Base-by-base conservation (phyloP, 495 filamentous ascomycete genomes). In the Sabuloglossum arenarium region DNA sequence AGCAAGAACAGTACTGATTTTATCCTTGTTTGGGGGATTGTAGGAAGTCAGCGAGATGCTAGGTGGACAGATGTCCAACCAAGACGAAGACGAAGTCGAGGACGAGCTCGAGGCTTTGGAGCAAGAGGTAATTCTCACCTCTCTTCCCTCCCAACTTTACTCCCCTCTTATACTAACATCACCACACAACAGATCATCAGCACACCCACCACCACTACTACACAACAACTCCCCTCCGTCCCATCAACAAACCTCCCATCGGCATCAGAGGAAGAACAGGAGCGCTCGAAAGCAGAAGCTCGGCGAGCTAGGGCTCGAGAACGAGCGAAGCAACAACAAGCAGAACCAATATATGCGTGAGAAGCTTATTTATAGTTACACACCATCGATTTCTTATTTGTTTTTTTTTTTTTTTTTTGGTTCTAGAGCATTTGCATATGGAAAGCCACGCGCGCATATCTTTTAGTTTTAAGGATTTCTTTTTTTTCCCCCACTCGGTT, bases 51-150 rank as follows among this genome's bases (percentile, higher is more conserved):
- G 80, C 67, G 87, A 91, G 45, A 86, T 95, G 81, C 76, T 98
- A 11, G 84, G 78, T 10, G 86, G 86, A 1, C 74, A 78, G 59
- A 82, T 96, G 70, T 86, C 84, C 37, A 88, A 86, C 63, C 83
- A 90, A 63, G 93, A 97, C 68, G 91, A 97, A 66, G 93, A 96
- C 59, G 91, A 96, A 63, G 93, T 97, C 25, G 93, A 96, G 64
- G 88, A 96, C 62, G 91, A 97, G 70, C 68, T 98, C 60, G 87
- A 84, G 50, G 81, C 76, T 21, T 69, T 97, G 56, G 81, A 86
- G 65, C 75, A 71, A 19, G 82, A 95, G 66, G 68, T 85, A 55
- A 27, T 4, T 9, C 24, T 23, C 42, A n/a, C 16, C 28, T 23
- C 16, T 14, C 28, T 28, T 29, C 47, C 5, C 14, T n/a, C n/a